A percentile compares a stretch with the other conserved stretches of the same genome.
These are phyloP conservation scores for Panaeolus cyanescens DNA, from an alignment of 768 basidiomycete genomes.

Conservation along the genomic window DNA sequence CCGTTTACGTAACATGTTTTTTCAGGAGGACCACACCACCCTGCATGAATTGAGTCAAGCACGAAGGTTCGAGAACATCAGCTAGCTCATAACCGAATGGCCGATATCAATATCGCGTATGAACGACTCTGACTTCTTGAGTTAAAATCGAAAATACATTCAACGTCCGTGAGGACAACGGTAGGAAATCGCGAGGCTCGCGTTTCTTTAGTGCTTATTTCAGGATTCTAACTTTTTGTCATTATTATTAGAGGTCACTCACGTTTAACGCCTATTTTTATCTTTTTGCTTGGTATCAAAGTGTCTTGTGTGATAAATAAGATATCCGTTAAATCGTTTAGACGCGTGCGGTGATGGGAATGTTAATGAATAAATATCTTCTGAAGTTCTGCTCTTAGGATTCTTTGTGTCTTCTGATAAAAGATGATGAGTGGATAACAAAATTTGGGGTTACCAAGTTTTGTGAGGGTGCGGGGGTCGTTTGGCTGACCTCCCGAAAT, in stretches of 20 bases:
- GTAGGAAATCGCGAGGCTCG: background rate
- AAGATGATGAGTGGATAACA: no score
- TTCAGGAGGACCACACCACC: background rate
- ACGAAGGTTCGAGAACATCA: background rate
- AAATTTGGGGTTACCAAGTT: no score
- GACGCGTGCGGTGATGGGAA: no score
- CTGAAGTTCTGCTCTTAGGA: no score
- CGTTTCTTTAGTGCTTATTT: background rate
- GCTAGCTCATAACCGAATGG: background rate
- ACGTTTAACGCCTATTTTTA: background rate
- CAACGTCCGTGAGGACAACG: background rate
- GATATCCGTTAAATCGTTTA: no score
- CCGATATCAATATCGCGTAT: background rate
- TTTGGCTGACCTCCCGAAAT: no score
- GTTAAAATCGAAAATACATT: background rate
- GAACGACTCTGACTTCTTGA: background rate
- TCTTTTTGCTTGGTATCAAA: no score
- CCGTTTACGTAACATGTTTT: conserved; percentile 3
- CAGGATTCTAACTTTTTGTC: background rate
- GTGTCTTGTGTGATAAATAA: no score
- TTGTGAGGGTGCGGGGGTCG: no score
- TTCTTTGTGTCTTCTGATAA: no score
- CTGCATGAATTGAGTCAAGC: background rate
- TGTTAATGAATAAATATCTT: no score
- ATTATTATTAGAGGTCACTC: background rate